Conservation (phyloP, 768 basidiomycete species). For the Lactarius akahatsu region DNA sequence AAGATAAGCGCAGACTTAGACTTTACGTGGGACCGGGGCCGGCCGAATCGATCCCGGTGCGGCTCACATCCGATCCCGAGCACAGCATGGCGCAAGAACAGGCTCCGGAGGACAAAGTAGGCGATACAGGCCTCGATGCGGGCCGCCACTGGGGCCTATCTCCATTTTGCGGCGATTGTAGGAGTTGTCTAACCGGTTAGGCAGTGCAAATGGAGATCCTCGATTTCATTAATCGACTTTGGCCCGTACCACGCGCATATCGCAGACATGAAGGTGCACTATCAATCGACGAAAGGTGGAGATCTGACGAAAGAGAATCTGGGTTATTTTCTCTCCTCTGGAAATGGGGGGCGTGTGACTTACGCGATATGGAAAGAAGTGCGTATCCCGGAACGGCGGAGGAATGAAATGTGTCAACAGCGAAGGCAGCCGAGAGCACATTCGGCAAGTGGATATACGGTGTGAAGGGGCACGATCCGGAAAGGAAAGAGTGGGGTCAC, state of each 20-base stretch:
- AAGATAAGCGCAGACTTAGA: background rate
- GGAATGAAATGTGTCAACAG: slow-evolving; percentile 15
- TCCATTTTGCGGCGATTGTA: background rate
- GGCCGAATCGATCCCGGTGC: slow-evolving; percentile 1
- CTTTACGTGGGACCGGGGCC: background rate
- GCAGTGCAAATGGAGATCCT: slow-evolving; percentile 3
- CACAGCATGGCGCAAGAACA: background rate
- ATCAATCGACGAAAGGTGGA: background rate
- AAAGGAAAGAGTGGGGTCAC: slow-evolving; percentile 13
- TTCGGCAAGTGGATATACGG: slow-evolving; percentile 16
- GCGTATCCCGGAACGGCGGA: background rate
- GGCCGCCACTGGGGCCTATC: background rate
- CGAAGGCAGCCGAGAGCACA: background rate
- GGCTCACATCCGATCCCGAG: background rate
- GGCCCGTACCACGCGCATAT: background rate
- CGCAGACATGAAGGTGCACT: background rate
- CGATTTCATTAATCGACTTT: slow-evolving; percentile 7
- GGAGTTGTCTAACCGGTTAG: background rate
- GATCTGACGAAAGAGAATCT: slow-evolving; percentile 9
- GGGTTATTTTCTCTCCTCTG: background rate
- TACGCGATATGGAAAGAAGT: slow-evolving; percentile 5
- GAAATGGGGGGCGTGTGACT: slow-evolving; percentile 3
- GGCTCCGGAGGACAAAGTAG: background rate
- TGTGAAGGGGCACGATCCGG: background rate
- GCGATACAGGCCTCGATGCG: slow-evolving; percentile 8